A percentile compares a stretch with the other conserved stretches of the same genome.
phyloP scores from a whole-genome alignment of 768 basidiomycete genomes.

The Naganishia randhawae region DNA sequence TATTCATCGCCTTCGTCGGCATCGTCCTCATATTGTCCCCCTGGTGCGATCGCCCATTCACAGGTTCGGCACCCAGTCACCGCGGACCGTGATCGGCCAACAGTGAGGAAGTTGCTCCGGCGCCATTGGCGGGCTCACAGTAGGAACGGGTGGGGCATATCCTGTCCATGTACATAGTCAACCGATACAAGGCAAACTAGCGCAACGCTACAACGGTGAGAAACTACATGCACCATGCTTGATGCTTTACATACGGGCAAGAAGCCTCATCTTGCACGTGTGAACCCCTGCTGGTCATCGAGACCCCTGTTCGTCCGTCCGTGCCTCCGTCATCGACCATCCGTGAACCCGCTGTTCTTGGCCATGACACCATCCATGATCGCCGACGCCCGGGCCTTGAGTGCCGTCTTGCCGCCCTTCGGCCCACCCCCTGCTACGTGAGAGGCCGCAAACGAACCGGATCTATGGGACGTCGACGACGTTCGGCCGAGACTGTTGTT shows the following conservation, averaged over 20 bases:
- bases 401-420: slow-evolving; percentile 13
- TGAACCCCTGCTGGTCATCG: too few relatives aligned
- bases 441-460: neutral
- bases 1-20: neutral
- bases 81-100: too few relatives aligned
- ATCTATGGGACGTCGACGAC: neutral
- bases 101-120: too few relatives aligned
- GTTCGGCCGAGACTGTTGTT: slow-evolving; percentile 9
- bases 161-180: neutral
- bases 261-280: too few relatives aligned
- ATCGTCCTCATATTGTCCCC: neutral
- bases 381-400: neutral
- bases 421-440: neutral
- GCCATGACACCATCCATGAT: slow-evolving; percentile 18
- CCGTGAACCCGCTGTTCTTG: slow-evolving; percentile 16
- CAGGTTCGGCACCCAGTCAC: neutral
- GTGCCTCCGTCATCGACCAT: neutral
- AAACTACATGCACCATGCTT: neutral
- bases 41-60: too few relatives aligned
- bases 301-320: too few relatives aligned
- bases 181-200: neutral
- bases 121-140: too few relatives aligned
- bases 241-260: too few relatives aligned
- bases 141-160: too few relatives aligned
- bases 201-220: neutral